Evolutionary conservation across 2,329 filamentous ascomycete species (phyloP).

Genomic region (Shiraia bambusicola): DNA sequence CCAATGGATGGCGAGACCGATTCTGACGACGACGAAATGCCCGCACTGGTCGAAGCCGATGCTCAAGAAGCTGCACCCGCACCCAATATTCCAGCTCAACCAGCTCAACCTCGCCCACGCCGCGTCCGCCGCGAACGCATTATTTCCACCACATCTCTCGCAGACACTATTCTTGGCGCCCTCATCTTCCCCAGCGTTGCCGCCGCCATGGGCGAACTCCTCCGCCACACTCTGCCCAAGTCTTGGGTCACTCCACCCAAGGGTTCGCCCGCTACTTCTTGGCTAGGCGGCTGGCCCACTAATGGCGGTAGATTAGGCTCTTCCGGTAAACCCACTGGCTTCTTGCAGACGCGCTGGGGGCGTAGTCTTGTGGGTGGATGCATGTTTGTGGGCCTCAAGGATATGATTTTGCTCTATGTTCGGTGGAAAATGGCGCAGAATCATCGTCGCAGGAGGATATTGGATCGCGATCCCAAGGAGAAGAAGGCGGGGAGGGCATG

Average conservation of each 20-base stretch:
- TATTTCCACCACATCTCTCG: slow-evolving; percentile 57
- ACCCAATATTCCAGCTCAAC: slow-evolving; percentile 29
- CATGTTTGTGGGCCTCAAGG: slow-evolving; percentile 81
- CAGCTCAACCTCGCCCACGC: slow-evolving; percentile 23
- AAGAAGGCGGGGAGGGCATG: slow-evolving; percentile 1
- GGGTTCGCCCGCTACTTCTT: slow-evolving; percentile 14
- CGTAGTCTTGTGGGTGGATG: slow-evolving; percentile 86
- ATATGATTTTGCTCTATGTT: slow-evolving; percentile 62
- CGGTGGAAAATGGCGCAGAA: slow-evolving; percentile 53
- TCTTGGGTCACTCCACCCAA: slow-evolving; percentile 60
- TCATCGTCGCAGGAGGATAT: slow-evolving; percentile 48
- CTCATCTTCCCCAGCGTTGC: slow-evolving; percentile 82
- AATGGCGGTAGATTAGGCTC: slow-evolving; percentile 11
- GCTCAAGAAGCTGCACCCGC: slow-evolving; percentile 29
- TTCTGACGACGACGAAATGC: slow-evolving; percentile 4
- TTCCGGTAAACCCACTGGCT: slow-evolving; percentile 54
- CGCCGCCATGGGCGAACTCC: slow-evolving; percentile 72
- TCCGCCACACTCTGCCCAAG: slow-evolving; percentile 68
- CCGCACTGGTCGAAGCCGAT: slow-evolving; percentile 9
- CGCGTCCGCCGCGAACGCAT: slow-evolving; percentile 49
- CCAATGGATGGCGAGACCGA: slow-evolving; percentile 27
- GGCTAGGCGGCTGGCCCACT: slow-evolving; percentile 25
- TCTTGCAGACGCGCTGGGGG: slow-evolving; percentile 85
- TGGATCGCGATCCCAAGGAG: slow-evolving; percentile 42
- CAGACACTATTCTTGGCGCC: slow-evolving; percentile 64